These are phyloP conservation scores for Cyclotella atomus DNA, from an alignment of 108 stramenopile genomes.

Conservation along the genomic window DNA sequence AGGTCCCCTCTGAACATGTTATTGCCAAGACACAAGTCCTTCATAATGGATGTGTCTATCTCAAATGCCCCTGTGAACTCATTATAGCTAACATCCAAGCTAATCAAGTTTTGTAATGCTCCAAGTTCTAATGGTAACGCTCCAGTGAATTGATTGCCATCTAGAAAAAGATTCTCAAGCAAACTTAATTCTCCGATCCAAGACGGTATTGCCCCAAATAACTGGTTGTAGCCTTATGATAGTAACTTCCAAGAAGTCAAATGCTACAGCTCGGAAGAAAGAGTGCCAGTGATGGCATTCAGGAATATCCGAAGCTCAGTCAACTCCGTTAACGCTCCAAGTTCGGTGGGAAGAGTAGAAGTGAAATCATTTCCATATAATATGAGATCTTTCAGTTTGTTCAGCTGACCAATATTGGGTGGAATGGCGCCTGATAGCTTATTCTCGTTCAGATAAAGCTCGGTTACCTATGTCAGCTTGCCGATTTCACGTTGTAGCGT, in stretches of 20 bases:
- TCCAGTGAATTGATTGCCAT: conserved; percentile 7
- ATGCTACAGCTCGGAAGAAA: conserved; percentile 39
- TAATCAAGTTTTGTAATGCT: background rate
- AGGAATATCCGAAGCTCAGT: background rate
- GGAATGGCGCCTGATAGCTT: background rate
- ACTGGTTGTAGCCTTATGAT: conserved; percentile 9
- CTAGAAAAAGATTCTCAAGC: conserved; percentile 20
- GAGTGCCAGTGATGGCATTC: conserved; percentile 14
- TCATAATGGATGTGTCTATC: too few species aligned
- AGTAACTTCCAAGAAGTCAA: conserved; percentile 11
- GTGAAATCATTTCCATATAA: too few species aligned
- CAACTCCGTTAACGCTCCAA: background rate
- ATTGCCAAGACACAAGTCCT: background rate
- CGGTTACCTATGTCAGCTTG: background rate
- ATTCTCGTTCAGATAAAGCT: background rate
- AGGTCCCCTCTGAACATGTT: background rate
- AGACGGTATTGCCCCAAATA: conserved; percentile 56
- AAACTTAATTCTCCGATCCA: conserved; percentile 24
- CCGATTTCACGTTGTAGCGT: background rate
- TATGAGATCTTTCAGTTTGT: too few species aligned
- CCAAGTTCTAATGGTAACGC: conserved; percentile 14
- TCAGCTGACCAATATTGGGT: conserved; percentile 5
- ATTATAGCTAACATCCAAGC: background rate
- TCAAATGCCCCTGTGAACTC: background rate
- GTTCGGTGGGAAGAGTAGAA: too few species aligned